phyloP scores from a whole-genome alignment of 768 basidiomycete species.

The Austroboletus festivus region DNA sequence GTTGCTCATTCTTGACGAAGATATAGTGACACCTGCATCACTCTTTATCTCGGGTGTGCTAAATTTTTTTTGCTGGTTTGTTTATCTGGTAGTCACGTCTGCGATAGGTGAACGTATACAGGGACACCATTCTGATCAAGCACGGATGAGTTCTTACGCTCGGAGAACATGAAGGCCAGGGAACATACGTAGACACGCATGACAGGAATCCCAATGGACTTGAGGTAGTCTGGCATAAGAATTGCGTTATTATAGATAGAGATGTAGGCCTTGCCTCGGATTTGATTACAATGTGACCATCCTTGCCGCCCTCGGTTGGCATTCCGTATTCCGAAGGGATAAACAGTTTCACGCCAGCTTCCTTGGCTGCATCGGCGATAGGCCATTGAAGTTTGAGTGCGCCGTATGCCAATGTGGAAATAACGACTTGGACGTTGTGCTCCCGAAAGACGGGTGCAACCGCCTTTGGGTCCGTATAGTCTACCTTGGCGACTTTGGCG shows the following conservation, averaged over 20 bases:
- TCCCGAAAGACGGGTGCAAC: slow-evolving; percentile 28
- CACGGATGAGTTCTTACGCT: background rate
- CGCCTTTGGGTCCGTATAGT: slow-evolving; percentile 24
- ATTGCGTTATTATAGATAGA: background rate
- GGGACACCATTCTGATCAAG: slow-evolving; percentile 29
- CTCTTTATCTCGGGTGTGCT: too few species aligned
- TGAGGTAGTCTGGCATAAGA: slow-evolving; percentile 24
- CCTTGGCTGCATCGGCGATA: slow-evolving; percentile 36
- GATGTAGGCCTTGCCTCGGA: slow-evolving; percentile 1
- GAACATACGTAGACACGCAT: slow-evolving; percentile 33
- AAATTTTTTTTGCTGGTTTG: background rate
- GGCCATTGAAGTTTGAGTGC: slow-evolving; percentile 25
- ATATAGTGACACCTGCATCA: slow-evolving; percentile 2
- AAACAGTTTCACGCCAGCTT: slow-evolving; percentile 36
- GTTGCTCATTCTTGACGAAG: slow-evolving; percentile 45
- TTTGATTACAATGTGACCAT: slow-evolving; percentile 24
- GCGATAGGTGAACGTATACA: slow-evolving; percentile 3
- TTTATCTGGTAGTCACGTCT: slow-evolving; percentile 3
- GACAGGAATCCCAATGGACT: slow-evolving; percentile 29
- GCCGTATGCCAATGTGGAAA: slow-evolving; percentile 32
- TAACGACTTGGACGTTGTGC: slow-evolving; percentile 33
- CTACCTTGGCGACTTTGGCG: slow-evolving; percentile 27
- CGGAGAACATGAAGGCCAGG: background rate
- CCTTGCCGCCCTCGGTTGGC: slow-evolving; percentile 32
- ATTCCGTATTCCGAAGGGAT: slow-evolving; percentile 38